Conservation (phyloP, 2,329 filamentous ascomycete genomes). For the Lachnum nothofagi region DNA sequence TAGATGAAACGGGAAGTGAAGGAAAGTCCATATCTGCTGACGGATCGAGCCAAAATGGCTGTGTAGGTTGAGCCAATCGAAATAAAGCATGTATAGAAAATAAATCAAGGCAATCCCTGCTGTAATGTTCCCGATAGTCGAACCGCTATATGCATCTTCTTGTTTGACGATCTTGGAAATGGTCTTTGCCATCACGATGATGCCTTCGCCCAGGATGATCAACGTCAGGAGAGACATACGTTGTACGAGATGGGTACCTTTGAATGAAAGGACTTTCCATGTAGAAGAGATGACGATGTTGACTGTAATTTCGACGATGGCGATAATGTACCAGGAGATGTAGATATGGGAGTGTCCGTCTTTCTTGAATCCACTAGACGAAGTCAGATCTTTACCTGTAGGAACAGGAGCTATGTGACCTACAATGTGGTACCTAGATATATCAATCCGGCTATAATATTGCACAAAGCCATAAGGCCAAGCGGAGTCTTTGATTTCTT, state of each 20-base stretch:
- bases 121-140: constrained; percentile 15
- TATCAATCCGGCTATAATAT: constrained; percentile 21
- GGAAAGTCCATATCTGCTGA: constrained; percentile 37
- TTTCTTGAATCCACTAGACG: constrained; percentile 3
- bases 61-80: constrained; percentile 19
- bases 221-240: constrained; percentile 54
- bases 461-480: constrained; percentile 8
- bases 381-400: neutral
- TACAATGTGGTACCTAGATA: constrained; percentile 23
- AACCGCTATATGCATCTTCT: constrained; percentile 6
- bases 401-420: neutral
- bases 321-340: constrained; percentile 21
- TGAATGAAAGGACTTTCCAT: constrained; percentile 43
- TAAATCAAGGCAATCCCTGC: constrained; percentile 20
- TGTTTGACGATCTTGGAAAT: constrained; percentile 19
- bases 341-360: constrained; percentile 4
- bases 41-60: constrained; percentile 19
- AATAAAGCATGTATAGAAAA: constrained; percentile 27
- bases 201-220: constrained; percentile 40
- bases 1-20: constrained; percentile 54
- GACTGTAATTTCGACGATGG: constrained; percentile 18
- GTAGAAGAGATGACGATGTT: constrained; percentile 22
- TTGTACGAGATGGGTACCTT: constrained; percentile 53
- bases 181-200: constrained; percentile 24
- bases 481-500: constrained; percentile 18